Conservation (phyloP, 2,329 filamentous ascomycete species). For the Colletotrichum cuscutae region DNA sequence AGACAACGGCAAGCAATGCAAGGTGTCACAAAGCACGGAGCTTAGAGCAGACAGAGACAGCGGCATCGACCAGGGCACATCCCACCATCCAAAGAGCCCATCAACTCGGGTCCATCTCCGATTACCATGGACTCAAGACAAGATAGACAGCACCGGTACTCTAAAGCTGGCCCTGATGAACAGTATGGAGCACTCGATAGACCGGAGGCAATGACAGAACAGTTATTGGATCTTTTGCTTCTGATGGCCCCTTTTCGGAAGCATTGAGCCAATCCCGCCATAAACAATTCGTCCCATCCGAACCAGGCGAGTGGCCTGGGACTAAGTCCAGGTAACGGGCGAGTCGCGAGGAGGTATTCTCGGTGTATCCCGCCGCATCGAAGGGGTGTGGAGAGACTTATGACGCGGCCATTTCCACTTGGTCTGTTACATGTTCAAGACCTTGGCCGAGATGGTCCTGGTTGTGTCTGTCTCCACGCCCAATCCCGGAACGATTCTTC, state of each 20-base stretch:
- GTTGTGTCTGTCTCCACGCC: background rate
- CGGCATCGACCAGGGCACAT: background rate
- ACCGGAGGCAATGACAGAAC: background rate
- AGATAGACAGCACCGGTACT: background rate
- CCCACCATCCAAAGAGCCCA: background rate
- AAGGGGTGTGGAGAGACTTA: background rate
- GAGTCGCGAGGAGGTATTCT: constrained; percentile 20
- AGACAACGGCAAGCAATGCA: constrained; percentile 3
- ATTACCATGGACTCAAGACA: background rate
- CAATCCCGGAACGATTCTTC: background rate
- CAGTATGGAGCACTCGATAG: background rate
- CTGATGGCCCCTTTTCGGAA: background rate
- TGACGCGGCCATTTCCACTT: constrained; percentile 23
- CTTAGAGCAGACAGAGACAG: background rate
- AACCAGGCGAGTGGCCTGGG: background rate
- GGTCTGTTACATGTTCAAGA: constrained; percentile 2
- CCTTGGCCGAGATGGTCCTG: background rate
- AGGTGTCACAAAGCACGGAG: background rate
- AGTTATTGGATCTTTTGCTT: background rate
- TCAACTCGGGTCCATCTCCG: background rate
- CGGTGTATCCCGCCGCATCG: constrained; percentile 3
- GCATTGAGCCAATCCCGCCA: constrained; percentile 5
- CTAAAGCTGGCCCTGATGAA: background rate
- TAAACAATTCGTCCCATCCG: constrained; percentile 14
- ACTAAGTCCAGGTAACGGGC: background rate